phyloP scores from a whole-genome alignment of 2,329 filamentous ascomycete species.

The Aspergillus amoenus region DNA sequence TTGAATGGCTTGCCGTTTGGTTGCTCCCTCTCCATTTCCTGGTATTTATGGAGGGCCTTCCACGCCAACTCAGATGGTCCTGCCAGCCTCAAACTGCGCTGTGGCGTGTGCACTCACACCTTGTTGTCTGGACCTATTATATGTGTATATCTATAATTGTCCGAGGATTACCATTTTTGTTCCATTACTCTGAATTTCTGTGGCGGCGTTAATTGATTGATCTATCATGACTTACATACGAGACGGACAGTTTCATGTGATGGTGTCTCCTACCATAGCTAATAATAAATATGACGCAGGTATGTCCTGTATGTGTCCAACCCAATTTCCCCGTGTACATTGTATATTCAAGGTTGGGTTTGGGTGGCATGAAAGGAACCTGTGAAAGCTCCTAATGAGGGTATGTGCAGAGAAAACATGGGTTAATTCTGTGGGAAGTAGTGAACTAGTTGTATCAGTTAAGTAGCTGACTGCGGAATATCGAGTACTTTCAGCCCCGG shows the following conservation, averaged over 20 bases:
- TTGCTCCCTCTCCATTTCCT: conserved; percentile 10
- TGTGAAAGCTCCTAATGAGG: background rate
- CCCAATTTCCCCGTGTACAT: background rate
- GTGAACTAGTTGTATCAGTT: no score
- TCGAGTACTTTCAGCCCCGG: no score
- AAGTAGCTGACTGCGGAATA: no score
- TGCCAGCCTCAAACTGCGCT: background rate
- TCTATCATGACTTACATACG: background rate
- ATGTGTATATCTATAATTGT: conserved; percentile 14
- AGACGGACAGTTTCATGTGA: background rate
- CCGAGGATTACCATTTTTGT: conserved; percentile 5
- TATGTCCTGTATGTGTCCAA: background rate
- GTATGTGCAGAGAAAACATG: background rate
- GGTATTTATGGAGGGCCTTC: conserved; percentile 5
- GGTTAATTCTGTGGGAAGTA: background rate
- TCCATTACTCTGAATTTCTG: background rate
- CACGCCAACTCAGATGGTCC: background rate
- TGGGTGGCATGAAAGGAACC: background rate
- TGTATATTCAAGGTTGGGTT: background rate
- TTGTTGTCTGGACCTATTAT: conserved; percentile 7
- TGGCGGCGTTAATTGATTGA: conserved; percentile 1
- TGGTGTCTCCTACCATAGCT: background rate
- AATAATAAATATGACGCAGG: background rate
- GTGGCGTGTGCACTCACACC: background rate
- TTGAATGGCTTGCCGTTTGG: conserved; percentile 44